phyloP scores from a whole-genome alignment of 495 filamentous ascomycete genomes.

The Hypoxylon lienhwacheense region DNA sequence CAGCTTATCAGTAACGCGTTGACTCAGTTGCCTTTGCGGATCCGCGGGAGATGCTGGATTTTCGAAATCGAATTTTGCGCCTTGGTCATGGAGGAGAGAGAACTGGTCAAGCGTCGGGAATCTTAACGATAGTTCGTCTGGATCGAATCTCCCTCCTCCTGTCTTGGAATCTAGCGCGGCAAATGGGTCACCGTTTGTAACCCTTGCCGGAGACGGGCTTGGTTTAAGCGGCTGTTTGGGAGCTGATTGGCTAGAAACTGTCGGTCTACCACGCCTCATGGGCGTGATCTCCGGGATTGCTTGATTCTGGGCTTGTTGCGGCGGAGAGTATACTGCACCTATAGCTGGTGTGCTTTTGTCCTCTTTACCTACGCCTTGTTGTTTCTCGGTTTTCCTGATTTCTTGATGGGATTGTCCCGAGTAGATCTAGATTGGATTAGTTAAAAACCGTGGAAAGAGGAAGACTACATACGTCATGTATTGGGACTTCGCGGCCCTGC shows the following conservation, averaged over 20 bases:
- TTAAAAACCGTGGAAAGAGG: neutral
- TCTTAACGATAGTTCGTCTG: constrained; percentile 78
- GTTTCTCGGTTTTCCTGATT: constrained; percentile 29
- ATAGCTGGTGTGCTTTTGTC: constrained; percentile 57
- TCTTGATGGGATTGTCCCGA: constrained; percentile 59
- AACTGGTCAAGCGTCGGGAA: constrained; percentile 96
- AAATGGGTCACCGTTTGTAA: constrained; percentile 81
- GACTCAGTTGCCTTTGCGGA: constrained; percentile 64
- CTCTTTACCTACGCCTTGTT: constrained; percentile 35
- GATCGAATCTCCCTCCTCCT: constrained; percentile 49
- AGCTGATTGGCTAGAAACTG: constrained; percentile 49
- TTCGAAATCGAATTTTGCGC: constrained; percentile 87
- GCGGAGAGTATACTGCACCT: constrained; percentile 69
- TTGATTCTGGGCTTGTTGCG: constrained; percentile 66
- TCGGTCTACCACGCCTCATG: constrained; percentile 87
- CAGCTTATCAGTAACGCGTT: constrained; percentile 76
- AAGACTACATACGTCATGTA: constrained; percentile 75
- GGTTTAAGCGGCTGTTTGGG: constrained; percentile 56
- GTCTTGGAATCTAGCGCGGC: constrained; percentile 75
- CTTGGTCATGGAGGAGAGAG: constrained; percentile 81
- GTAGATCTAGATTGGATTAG: constrained; percentile 70
- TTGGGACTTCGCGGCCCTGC: constrained; percentile 84
- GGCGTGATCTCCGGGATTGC: constrained; percentile 88
- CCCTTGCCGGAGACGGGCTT: constrained; percentile 73
- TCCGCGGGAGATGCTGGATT: constrained; percentile 51